These are phyloP conservation scores for Lachancea waltii DNA, from an alignment of 805 yeast genomes.

Conservation along the genomic window DNA sequence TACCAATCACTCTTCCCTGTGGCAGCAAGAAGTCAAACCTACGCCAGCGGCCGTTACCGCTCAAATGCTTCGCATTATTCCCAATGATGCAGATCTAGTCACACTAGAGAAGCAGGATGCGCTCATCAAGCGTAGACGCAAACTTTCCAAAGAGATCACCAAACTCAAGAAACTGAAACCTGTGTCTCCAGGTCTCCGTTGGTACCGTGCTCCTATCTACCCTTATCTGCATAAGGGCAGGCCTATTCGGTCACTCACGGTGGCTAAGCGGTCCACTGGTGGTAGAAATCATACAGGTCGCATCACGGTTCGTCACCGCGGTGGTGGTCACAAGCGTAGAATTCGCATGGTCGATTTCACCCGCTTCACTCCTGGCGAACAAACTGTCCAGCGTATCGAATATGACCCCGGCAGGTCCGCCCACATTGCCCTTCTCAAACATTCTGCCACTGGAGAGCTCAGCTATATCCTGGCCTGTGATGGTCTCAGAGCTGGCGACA, in stretches of 20 bases:
- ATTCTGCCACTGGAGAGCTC: conserved; percentile 51
- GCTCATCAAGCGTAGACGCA: conserved; percentile 62
- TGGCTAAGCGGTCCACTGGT: conserved; percentile 61
- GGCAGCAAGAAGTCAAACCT: conserved; percentile 2
- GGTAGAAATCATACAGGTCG: conserved; percentile 89
- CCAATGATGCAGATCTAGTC: conserved; percentile 47
- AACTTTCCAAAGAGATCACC: conserved; percentile 62
- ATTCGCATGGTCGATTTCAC: conserved; percentile 73
- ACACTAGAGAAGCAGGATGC: conserved; percentile 77
- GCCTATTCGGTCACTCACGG: conserved; percentile 71
- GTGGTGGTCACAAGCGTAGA: conserved; percentile 94
- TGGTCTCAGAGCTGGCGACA: conserved; percentile 89
- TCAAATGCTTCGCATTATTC: conserved; percentile 34
- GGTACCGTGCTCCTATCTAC: conserved; percentile 84
- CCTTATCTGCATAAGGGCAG: conserved; percentile 81
- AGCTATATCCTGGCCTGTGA: conserved; percentile 86
- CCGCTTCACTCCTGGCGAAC: conserved; percentile 62
- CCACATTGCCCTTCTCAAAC: conserved; percentile 81
- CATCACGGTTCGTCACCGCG: conserved; percentile 89
- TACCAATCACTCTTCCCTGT: neutral
- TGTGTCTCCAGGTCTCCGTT: conserved; percentile 78
- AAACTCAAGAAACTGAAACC: conserved; percentile 72
- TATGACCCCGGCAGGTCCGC: conserved; percentile 93
- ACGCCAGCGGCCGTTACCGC: conserved; percentile 13
- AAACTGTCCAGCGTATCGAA: conserved; percentile 80